Base-by-base conservation (phyloP, 1,284 basidiomycete species). In the Sanguinoderma infundibulare region DNA sequence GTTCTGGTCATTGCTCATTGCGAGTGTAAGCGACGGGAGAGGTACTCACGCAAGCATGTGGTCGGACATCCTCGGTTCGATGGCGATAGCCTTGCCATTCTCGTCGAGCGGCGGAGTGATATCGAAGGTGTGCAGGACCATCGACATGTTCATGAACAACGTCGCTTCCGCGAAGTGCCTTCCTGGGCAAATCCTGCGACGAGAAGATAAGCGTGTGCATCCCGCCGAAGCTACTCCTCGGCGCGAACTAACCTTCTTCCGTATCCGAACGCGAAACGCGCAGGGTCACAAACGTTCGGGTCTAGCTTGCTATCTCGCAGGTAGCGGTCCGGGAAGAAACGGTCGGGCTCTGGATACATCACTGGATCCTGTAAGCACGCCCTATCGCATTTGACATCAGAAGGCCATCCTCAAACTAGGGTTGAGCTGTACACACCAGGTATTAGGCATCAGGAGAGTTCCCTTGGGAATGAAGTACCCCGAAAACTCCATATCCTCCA, bases 41-140 rank as follows among this genome's bases (percentile, higher is more conserved):
- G 42, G 34, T 15, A 38, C 42, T 17, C 24, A 47, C 32, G 42
- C 9, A 15, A 47, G 17, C 26, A 35, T 47, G 15, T 20, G 24
- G 32, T 55, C 32, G 2, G 46, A 38, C 47, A 55, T 46, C 8
- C 20, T 28, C 20, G 44, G 47, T 15, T 50, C 53, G 15, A 60
- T 55, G 38, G 2, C n/a, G 10, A 55, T 60, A 12, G 47, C 15
- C 10, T 55, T 20, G 3, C 63, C 67, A 15, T 60, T 44, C 17
- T 53, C 36, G 17, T 74, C 73, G 15, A 74, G 32, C 2, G 70
- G 69, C 14, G 74, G 77, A n/a, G 67, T 59, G 51, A 79, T 76
- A 52, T 78, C 69, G 63, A 80, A 80, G 0, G 72, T 76, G 77
- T 79, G 80, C 0, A 79, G 69, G 6, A 82, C 71, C 1, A 76